Conservation (phyloP, 768 basidiomycete genomes). For the Tulasnella sp. region DNA sequence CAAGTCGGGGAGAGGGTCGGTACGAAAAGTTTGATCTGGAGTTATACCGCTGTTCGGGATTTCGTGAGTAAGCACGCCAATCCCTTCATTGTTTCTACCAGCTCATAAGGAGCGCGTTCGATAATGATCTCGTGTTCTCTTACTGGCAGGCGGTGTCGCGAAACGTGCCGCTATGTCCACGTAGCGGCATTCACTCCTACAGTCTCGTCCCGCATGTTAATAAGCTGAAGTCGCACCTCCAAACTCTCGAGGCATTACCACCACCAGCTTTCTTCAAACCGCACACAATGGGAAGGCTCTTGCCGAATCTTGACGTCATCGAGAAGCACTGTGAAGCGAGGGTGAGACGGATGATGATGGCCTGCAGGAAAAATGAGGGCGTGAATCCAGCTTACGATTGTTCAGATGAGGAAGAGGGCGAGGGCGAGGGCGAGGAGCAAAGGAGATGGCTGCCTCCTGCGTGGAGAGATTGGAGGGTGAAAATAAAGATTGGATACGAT, state of each 20-base stretch:
- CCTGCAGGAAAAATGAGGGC: background rate
- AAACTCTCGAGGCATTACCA: conserved; percentile 48
- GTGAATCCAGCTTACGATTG: too few species aligned
- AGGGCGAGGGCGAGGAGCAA: conserved; percentile 2
- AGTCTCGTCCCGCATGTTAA: conserved; percentile 52
- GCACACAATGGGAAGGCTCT: conserved; percentile 49
- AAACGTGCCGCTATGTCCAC: conserved; percentile 52
- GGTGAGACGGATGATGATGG: background rate
- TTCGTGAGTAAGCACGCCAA: conserved; percentile 58
- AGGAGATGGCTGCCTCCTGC: conserved; percentile 25
- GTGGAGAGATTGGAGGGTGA: conserved; percentile 50
- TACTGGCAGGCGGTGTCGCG: conserved; percentile 52
- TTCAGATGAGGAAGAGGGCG: background rate
- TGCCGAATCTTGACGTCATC: conserved; percentile 50
- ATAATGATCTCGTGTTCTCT: too few species aligned
- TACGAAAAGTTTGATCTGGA: conserved; percentile 71
- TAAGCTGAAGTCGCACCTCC: conserved; percentile 51
- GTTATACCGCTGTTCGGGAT: conserved; percentile 64
- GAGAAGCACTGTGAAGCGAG: conserved; percentile 16
- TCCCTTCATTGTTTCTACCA: background rate
- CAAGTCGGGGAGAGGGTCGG: conserved; percentile 70
- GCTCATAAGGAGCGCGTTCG: background rate
- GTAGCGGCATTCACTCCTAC: conserved; percentile 55
- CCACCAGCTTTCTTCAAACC: conserved; percentile 52
- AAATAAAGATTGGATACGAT: conserved; percentile 56